phyloP scores from a whole-genome alignment of 2,329 filamentous ascomycete genomes.

The Neonectria coccinea region DNA sequence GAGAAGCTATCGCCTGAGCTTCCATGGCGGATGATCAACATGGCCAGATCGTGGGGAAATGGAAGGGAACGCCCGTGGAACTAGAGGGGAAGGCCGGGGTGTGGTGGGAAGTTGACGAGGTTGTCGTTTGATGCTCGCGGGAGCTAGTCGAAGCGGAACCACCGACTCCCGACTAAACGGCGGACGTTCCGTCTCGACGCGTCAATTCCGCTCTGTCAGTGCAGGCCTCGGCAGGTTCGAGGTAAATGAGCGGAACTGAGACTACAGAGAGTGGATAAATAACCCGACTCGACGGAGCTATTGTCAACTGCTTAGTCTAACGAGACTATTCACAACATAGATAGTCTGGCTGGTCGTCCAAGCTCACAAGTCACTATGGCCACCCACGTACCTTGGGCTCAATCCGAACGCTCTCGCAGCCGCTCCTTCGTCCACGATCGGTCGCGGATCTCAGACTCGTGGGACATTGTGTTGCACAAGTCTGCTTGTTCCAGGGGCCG shows the following conservation, averaged over 20 bases:
- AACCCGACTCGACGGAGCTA: not conserved
- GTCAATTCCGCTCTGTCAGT: constrained; percentile 12
- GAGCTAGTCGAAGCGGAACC: constrained; percentile 11
- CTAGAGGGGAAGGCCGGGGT: not conserved
- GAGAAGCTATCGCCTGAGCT: not conserved
- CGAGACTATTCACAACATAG: no score
- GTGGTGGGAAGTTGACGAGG: not conserved
- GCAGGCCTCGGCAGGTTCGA: not conserved
- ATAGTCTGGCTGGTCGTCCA: not conserved
- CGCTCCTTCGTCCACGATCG: not conserved
- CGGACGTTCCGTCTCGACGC: constrained; percentile 21
- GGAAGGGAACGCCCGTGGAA: not conserved
- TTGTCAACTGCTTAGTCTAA: not conserved
- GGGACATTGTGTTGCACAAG: not conserved
- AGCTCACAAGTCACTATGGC: not conserved
- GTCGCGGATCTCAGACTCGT: not conserved
- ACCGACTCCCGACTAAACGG: constrained; percentile 8
- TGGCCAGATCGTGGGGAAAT: constrained; percentile 12
- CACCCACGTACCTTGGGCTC: no score
- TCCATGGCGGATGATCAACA: constrained; percentile 3
- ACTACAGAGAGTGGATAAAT: not conserved
- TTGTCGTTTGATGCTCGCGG: not conserved
- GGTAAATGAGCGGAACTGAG: not conserved
- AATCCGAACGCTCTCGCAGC: not conserved
- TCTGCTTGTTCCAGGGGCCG: not conserved